Base-by-base conservation (phyloP, 2,329 filamentous ascomycete species). In the Aspergillus sp. region DNA sequence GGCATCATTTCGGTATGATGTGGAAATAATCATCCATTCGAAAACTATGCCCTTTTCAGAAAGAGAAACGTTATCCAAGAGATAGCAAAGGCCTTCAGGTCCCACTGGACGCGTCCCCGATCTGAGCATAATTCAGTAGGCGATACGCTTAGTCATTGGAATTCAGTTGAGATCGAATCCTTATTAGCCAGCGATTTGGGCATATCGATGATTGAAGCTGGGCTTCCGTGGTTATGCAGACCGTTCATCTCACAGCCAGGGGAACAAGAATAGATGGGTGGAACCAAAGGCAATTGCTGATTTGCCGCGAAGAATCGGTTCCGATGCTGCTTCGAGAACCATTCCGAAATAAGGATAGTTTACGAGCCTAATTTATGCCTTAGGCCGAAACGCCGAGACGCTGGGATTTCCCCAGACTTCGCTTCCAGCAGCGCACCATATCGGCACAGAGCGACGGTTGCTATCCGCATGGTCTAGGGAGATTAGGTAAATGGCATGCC, bases 401-500 rank as follows among this genome's bases (percentile, higher is more conserved):
- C 21, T 21, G 23, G 19, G 9, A 8, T 12, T 23, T 19, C 32
- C 19, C 36, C 19, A 21, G 23, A 23, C 1, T 21, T 17, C 39
- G 17, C 15, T 19, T n/a, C 23, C 13, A n/a, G 12, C 5, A 43
- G 15, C 36, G 12, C 25, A 15, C 39, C 9, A 23, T 9, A 13
- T 36, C 32, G 32, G 32, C 32, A 12, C 41, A 43, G 9, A 43
- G 41, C 41, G 17, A 19, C 41, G 19, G 15, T 23, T 23, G 41
- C 13, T 12, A n/a, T 50, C 15, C 9, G 8, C n/a, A n/a, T 25
- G n/a, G 47, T n/a, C 25, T 4, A 32, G 2, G 5, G 8, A 12
- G n/a, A 50, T 15, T 13, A 15, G n/a, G 19, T 28, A 17, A 19
- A 39, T 36, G 43, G 36, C 15, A 63, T 63, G 60, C 60, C 60